phyloP scores from a whole-genome alignment of 2,329 filamentous ascomycete genomes.

The Penicillium sclerotiorum region DNA sequence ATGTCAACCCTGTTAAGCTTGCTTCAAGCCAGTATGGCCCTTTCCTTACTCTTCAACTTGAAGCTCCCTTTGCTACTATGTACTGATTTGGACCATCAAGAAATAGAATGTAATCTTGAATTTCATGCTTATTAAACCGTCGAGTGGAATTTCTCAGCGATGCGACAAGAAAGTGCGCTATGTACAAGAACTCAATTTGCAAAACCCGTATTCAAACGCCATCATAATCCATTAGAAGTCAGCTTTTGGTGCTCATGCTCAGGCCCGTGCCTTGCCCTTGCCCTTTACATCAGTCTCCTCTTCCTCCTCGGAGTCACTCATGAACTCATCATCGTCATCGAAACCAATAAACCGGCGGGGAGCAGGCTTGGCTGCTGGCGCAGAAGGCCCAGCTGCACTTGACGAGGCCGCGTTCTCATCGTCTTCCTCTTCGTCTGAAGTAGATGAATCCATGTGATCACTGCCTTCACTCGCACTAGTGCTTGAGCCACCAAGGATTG shows the following conservation, averaged over 20 bases:
- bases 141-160: no score
- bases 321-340: conserved; percentile 52
- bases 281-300: conserved; percentile 36
- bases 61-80: no score
- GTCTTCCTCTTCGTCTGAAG: conserved; percentile 40
- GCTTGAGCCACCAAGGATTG: conserved; percentile 38
- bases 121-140: no score
- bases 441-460: conserved; percentile 33
- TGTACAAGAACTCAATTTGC: no score
- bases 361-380: conserved; percentile 28
- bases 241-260: conserved; percentile 11
- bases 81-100: no score
- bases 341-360: conserved; percentile 49
- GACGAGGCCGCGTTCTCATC: conserved; percentile 36
- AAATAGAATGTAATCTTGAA: no score
- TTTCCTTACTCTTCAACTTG: no score
- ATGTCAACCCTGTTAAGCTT: no score
- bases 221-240: conserved; percentile 18
- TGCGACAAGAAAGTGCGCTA: no score
- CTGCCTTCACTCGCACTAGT: conserved; percentile 45
- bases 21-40: no score
- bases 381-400: conserved; percentile 26
- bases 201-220: conserved; percentile 14
- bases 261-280: conserved; percentile 39
- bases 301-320: conserved; percentile 47